Conservation (phyloP, 2,329 filamentous ascomycete species). For the Graphilbum sp. region DNA sequence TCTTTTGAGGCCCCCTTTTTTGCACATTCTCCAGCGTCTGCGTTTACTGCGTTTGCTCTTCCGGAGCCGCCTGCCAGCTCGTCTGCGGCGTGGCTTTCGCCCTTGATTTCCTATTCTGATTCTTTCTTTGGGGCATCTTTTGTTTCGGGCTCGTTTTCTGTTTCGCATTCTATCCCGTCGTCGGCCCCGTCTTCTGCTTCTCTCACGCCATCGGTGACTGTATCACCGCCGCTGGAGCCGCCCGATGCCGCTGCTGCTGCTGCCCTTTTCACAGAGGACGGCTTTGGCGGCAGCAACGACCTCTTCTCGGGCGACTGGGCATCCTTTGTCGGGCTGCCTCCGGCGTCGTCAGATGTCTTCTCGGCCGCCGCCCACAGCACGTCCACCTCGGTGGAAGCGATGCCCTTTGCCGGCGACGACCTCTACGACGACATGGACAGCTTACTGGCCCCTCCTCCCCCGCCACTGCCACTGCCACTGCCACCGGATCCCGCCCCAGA, state of each 20-base stretch:
- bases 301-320: conserved; percentile 6
- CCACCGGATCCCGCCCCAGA: no score
- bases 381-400: no score
- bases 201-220: no score
- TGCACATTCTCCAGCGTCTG: neutral
- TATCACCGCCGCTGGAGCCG: no score
- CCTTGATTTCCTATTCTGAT: neutral
- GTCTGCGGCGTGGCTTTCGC: neutral
- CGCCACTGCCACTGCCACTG: no score
- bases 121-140: neutral
- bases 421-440: no score
- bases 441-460: no score
- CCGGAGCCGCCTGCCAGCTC: neutral
- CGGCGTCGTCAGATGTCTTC: neutral
- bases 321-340: conserved; percentile 2
- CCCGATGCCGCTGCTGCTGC: neutral
- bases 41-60: neutral
- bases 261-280: neutral
- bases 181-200: neutral
- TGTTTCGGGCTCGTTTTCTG: neutral
- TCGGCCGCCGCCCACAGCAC: no score
- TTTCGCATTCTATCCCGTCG: neutral
- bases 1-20: neutral
- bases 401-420: no score
- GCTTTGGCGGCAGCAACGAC: neutral